Percentiles rank a stretch among this genome's conserved stretches.
Conservation (phyloP, 2,329 filamentous ascomycete species). For the Colletotrichum trifolii region DNA sequence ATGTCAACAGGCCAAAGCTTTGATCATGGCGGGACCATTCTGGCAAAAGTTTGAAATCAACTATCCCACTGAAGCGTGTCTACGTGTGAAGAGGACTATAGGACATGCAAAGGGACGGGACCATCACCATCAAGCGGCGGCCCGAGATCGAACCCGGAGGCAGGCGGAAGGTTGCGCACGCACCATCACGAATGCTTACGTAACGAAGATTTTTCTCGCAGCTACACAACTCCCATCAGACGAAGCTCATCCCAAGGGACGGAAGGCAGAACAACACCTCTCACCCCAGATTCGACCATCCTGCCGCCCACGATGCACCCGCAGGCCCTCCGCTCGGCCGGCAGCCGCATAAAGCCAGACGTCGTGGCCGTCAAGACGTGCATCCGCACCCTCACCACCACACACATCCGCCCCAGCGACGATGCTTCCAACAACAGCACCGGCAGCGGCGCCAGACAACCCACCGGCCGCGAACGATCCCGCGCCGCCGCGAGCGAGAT, state of each 20-base stretch:
- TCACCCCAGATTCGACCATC: neutral
- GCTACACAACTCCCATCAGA: constrained; percentile 11
- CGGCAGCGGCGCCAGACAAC: constrained; percentile 30
- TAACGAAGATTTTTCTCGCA: constrained; percentile 32
- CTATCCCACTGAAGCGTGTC: too few species aligned
- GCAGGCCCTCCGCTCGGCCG: constrained; percentile 52
- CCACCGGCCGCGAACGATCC: constrained; percentile 45
- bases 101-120: too few species aligned
- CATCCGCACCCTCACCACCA: constrained; percentile 53
- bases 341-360: constrained; percentile 47
- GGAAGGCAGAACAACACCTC: constrained; percentile 21
- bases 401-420: constrained; percentile 48
- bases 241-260: constrained; percentile 6
- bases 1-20: too few species aligned
- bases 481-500: constrained; percentile 49
- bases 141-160: too few species aligned
- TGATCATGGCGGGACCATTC: too few species aligned
- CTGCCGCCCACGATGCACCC: constrained; percentile 47
- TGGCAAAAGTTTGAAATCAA: too few species aligned
- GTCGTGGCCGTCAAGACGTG: constrained; percentile 46
- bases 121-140: too few species aligned
- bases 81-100: too few species aligned
- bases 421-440: constrained; percentile 32
- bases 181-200: constrained; percentile 13
- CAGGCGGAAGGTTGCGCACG: neutral